phyloP scores from a whole-genome alignment of 2,329 filamentous ascomycete species.

The Emmonsiellopsis sp. region DNA sequence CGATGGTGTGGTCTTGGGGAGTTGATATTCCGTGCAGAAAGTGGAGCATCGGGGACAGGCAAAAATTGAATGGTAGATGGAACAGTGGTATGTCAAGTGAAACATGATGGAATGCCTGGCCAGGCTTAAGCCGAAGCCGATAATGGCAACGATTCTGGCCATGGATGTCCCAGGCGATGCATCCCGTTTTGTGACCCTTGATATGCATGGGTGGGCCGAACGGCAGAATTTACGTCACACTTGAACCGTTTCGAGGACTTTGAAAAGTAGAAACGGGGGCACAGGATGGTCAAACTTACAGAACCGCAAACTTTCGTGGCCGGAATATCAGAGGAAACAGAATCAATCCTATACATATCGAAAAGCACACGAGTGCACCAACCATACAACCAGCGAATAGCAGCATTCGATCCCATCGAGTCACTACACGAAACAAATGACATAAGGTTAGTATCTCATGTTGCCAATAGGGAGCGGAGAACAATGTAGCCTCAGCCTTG shows the following conservation, averaged over 20 bases:
- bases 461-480: conserved; percentile 1
- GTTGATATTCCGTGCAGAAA: background rate
- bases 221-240: background rate
- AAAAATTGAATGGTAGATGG: background rate
- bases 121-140: background rate
- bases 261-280: conserved; percentile 14
- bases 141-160: background rate
- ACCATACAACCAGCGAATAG: conserved; percentile 88
- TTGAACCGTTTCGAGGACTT: conserved; percentile 10
- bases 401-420: conserved; percentile 90
- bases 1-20: background rate
- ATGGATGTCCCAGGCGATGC: background rate
- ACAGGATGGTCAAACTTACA: conserved; percentile 58
- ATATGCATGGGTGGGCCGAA: background rate
- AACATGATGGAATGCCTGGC: background rate
- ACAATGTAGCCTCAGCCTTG: background rate
- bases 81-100: background rate
- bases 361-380: conserved; percentile 81
- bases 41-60: background rate
- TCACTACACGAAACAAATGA: conserved; percentile 53
- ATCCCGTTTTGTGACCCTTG: background rate
- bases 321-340: conserved; percentile 74
- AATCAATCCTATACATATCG: conserved; percentile 71
- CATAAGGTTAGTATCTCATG: conserved; percentile 11
- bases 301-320: conserved; percentile 88